Base-by-base conservation (phyloP, 306 rosid genomes). In the Vigna trinervia region DNA sequence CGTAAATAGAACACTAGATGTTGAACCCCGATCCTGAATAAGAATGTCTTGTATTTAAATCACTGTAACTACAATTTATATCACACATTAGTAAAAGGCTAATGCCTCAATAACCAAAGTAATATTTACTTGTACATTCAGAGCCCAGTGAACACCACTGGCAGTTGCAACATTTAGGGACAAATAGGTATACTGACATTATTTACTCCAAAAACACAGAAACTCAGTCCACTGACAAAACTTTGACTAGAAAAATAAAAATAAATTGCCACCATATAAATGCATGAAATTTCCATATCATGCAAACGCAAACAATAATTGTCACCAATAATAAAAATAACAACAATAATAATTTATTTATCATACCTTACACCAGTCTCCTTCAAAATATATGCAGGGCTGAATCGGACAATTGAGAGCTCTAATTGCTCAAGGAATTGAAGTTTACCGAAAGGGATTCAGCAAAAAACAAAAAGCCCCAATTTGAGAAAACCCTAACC, bases 401-500 rank as follows among this genome's bases (percentile, higher is more conserved):
- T 69, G 82, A 83, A 82, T 73, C 74, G 60, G 82, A 38, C 30
- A 58, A 80, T 36, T 66, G 28, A 56, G 2, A 58, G 22, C 72
- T 39, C 62, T 15, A 69, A 69, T 59, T 26, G 26, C 13, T 14
- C 53, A 12, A 52, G 11, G 57, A 73, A 82, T 67, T 57, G 38
- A 80, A 80, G 60, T 63, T 84, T 64, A 58, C 91, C 83, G 77
- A n/a, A 74, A 20, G 28, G 39, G 84, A 69, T 87, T 89, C 43
- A 66, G 77, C 47, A 12, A 69, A 70, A 81, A 75, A 71, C 20
- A 57, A 85, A 30, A 87, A 83, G 79, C 83, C 94, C 91, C 77
- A 71, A 89, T 20, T 71, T 15, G 2, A 5, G n/a, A 77, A 89
- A 85, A 85, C 91, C 96, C 93, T 88, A 88, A 87, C 88, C 93